phyloP scores from a whole-genome alignment of 768 basidiomycete genomes.

The Tulasnella calospora region DNA sequence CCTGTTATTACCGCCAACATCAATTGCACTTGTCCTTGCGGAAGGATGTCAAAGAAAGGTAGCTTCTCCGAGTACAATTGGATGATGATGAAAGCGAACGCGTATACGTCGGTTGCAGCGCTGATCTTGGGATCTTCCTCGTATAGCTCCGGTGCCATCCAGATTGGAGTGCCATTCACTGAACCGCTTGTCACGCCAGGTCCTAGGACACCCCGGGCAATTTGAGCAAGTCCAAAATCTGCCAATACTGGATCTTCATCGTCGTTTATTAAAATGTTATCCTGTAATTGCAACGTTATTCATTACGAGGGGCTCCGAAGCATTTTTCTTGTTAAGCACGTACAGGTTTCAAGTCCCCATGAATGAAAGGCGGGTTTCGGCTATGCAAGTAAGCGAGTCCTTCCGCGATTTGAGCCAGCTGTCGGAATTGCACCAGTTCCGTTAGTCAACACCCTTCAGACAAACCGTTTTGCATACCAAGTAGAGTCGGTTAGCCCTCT shows the following conservation, averaged over 20 bases:
- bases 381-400: not conserved
- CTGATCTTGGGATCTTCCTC: not conserved
- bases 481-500: not conserved
- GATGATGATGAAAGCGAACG: not conserved
- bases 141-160: not conserved
- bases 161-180: not conserved
- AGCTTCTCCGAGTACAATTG: not conserved
- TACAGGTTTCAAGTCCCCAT: not conserved
- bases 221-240: not conserved
- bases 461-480: too few relatives aligned
- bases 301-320: not conserved
- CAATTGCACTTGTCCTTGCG: not conserved
- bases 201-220: not conserved
- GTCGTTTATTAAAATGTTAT: not conserved
- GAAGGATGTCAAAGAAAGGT: not conserved
- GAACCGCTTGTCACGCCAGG: not conserved
- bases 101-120: not conserved
- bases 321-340: not conserved
- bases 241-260: slow-evolving; percentile 1
- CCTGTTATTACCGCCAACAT: not conserved
- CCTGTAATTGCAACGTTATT: not conserved
- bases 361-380: not conserved
- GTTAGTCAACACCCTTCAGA: not conserved
- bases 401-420: not conserved
- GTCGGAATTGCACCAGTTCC: not conserved